Conservation (phyloP, 2,329 filamentous ascomycete species). For the Furcasterigmium sp. region DNA sequence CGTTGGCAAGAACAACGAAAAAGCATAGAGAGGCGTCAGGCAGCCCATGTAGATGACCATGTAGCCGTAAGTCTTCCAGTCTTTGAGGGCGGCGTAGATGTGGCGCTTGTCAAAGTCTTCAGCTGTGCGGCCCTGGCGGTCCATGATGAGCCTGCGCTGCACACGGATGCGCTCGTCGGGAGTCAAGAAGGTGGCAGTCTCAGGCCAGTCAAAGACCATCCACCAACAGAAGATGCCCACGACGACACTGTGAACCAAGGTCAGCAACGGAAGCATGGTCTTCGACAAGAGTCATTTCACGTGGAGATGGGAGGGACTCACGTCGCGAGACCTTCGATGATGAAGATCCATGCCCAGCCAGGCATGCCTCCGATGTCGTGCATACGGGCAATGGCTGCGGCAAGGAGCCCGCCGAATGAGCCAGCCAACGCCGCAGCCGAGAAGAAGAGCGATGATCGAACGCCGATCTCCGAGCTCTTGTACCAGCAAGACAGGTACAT, state of each 20-base stretch:
- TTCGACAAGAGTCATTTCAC: background rate
- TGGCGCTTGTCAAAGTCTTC: conserved; percentile 68
- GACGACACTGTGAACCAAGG: conserved; percentile 34
- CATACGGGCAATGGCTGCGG: conserved; percentile 65
- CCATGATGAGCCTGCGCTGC: conserved; percentile 58
- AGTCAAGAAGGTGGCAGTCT: conserved; percentile 64
- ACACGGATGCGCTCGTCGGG: conserved; percentile 63
- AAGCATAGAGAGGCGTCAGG: conserved; percentile 43
- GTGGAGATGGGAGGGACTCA: background rate
- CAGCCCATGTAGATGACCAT: conserved; percentile 44
- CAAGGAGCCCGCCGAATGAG: conserved; percentile 66
- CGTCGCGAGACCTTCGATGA: conserved; percentile 64
- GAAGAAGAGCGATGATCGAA: conserved; percentile 72
- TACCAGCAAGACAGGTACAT: conserved; percentile 77
- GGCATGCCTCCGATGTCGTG: conserved; percentile 45
- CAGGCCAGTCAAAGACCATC: conserved; percentile 75
- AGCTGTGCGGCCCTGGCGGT: conserved; percentile 64
- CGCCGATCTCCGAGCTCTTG: conserved; percentile 67
- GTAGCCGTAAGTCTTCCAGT: conserved; percentile 67
- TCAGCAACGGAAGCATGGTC: too few relatives aligned
- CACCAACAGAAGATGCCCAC: conserved; percentile 63
- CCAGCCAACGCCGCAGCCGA: conserved; percentile 72
- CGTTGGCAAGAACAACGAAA: conserved; percentile 52
- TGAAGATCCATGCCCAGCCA: conserved; percentile 60
- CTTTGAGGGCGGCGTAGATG: conserved; percentile 63